A percentile compares a stretch with the other conserved stretches of the same genome.
These are phyloP conservation scores for Truncatella angustata DNA, from an alignment of 2,329 filamentous ascomycete species.

Conservation along the genomic window DNA sequence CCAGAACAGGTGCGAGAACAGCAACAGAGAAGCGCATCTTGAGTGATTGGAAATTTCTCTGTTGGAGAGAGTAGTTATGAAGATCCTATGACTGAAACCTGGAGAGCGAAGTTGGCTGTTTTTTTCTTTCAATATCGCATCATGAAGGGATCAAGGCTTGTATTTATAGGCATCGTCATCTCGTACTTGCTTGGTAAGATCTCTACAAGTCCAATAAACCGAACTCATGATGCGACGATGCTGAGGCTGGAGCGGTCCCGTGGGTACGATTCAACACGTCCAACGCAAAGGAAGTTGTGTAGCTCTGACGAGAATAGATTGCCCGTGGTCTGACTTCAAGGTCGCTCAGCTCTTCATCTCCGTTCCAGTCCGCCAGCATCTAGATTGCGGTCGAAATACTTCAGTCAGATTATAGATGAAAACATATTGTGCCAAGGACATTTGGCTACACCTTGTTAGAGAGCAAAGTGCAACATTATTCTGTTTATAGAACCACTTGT, in stretches of 20 bases:
- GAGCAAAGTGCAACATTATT: too few species aligned
- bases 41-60: too few species aligned
- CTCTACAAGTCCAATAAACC: background rate
- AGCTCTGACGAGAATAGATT: conserved; percentile 14
- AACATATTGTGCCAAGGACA: conserved; percentile 36
- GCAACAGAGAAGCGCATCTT: conserved; percentile 36
- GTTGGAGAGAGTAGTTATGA: background rate
- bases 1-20: conserved; percentile 33
- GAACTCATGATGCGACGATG: background rate
- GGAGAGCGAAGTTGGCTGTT: too few species aligned
- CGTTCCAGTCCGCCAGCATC: conserved; percentile 15
- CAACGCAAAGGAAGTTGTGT: background rate
- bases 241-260: background rate
- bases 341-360: background rate
- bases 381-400: conserved; percentile 42
- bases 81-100: too few species aligned
- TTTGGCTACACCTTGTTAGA: conserved; percentile 22
- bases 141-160: background rate
- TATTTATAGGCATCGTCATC: background rate
- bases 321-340: background rate
- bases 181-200: background rate
- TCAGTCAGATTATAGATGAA: conserved; percentile 38
- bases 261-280: too few species aligned
- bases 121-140: too few species aligned
- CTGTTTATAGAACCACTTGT: conserved; percentile 31